Conservation (phyloP, 2,329 filamentous ascomycete genomes). For the Ophiocordyceps australis region DNA sequence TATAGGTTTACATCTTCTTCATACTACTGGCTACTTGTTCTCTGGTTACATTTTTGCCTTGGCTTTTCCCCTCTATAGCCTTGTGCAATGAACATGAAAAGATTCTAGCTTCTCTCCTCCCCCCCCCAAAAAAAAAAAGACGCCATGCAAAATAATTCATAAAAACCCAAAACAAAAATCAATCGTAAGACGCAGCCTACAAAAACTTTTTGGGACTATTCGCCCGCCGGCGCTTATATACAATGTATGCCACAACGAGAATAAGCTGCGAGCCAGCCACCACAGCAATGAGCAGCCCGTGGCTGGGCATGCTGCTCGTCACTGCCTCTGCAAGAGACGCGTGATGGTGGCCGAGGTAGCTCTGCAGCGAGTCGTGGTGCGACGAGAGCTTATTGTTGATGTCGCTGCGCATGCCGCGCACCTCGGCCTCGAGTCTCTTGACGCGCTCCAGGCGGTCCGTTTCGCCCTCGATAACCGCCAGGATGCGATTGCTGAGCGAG, state of each 20-base stretch:
- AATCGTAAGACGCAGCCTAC: no score
- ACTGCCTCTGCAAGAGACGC: conserved; percentile 28
- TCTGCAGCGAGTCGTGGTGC: conserved; percentile 34
- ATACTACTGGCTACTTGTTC: no score
- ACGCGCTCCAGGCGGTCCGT: conserved; percentile 24
- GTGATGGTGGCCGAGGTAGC: conserved; percentile 30
- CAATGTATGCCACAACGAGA: conserved; percentile 48
- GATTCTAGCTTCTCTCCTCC: no score
- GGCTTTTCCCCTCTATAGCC: no score
- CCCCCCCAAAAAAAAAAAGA: no score
- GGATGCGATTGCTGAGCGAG: conserved; percentile 17
- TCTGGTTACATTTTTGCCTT: no score
- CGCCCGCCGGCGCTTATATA: conserved; percentile 64
- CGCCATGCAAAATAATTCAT: no score
- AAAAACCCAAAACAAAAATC: no score
- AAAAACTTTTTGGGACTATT: conserved; percentile 84
- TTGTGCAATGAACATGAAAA: no score
- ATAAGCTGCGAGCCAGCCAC: conserved; percentile 60
- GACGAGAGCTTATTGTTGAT: conserved; percentile 28
- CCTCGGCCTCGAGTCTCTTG: conserved; percentile 36
- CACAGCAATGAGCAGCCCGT: conserved; percentile 42
- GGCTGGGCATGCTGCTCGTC: conserved; percentile 26
- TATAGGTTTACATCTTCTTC: no score
- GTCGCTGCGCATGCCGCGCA: conserved; percentile 38
- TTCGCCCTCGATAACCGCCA: conserved; percentile 25